Evolutionary conservation across 306 rosid species (phyloP).

Genomic region (Fragaria nilgerrensis): DNA sequence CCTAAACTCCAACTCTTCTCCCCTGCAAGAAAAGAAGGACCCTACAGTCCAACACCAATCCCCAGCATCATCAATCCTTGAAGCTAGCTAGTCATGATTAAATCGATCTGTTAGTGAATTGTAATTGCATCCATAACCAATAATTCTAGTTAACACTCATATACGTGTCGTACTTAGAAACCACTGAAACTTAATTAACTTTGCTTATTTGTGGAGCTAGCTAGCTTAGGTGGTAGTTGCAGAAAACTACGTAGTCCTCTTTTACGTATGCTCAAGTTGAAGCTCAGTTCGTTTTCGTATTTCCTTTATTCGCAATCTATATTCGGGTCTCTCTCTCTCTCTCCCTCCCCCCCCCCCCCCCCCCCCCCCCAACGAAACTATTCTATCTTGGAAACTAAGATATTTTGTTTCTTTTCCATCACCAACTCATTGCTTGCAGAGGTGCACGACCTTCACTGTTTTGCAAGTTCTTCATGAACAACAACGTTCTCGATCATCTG

Average conservation of each 20-base stretch:
- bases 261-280: conserved; percentile 13
- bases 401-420: background rate
- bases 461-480: too few species aligned
- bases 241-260: background rate
- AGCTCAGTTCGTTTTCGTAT: background rate
- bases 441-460: background rate
- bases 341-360: background rate
- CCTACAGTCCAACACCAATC: background rate
- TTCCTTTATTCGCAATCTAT: conserved; percentile 10
- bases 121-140: background rate
- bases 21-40: background rate
- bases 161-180: background rate
- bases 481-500: background rate
- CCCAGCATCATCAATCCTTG: background rate
- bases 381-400: conserved; percentile 14
- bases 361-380: background rate
- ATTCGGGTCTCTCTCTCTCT: background rate
- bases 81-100: background rate
- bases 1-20: background rate
- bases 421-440: background rate
- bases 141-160: background rate
- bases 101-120: background rate
- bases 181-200: background rate
- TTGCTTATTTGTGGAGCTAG: background rate
- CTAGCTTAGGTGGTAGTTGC: background rate